phyloP scores from a whole-genome alignment of 768 basidiomycete species.

The Galerina marginata region DNA sequence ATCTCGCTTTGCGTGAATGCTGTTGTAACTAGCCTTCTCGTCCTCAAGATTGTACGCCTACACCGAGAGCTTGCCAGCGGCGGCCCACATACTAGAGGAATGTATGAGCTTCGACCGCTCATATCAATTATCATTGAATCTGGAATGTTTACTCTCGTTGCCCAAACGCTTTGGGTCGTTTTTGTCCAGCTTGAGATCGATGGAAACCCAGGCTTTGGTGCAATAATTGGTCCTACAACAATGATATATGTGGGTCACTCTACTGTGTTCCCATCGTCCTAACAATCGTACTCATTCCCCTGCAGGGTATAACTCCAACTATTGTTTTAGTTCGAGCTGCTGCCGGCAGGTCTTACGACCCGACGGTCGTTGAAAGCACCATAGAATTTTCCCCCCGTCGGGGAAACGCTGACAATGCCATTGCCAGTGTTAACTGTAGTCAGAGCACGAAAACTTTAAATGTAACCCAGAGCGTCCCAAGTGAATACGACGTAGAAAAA shows the following conservation, averaged over 20 bases:
- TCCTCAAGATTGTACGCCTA: neutral
- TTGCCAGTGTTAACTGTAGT: too few relatives aligned
- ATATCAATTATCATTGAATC: conserved; percentile 2
- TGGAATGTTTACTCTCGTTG: neutral
- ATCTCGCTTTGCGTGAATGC: neutral
- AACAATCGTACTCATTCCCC: too few relatives aligned
- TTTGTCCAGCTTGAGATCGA: neutral
- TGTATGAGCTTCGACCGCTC: neutral
- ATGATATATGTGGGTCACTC: neutral
- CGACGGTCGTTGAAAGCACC: neutral
- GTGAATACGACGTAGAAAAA: too few relatives aligned
- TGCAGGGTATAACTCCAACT: neutral
- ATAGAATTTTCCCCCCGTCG: neutral
- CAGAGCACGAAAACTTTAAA: too few relatives aligned
- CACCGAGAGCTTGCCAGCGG: neutral
- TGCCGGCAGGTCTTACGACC: neutral
- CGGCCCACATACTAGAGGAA: neutral
- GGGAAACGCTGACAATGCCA: too few relatives aligned
- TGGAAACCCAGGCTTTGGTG: neutral
- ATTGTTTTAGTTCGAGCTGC: neutral
- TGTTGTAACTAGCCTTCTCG: neutral
- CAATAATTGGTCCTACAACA: neutral
- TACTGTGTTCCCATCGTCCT: too few relatives aligned
- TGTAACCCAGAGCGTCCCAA: too few relatives aligned
- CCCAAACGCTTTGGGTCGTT: neutral